Evolutionary conservation across 352 stramenopile genomes (phyloP), one percentile per base, ranked within the genome.

Genomic region (Phytopythium delawarense): DNA sequence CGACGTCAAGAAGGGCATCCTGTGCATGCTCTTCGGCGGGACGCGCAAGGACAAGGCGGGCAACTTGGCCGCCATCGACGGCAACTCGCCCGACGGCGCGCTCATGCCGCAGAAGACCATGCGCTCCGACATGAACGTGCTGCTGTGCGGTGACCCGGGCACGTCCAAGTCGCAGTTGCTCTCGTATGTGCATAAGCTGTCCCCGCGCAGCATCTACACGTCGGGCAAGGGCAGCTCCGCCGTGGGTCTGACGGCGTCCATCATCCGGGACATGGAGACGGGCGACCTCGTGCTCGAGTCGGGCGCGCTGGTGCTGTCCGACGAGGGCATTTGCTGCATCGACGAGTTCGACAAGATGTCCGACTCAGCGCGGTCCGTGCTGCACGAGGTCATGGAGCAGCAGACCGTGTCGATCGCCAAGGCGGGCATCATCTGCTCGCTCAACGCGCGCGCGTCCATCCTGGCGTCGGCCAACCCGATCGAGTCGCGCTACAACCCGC

Each of bases 311-410:
- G 97, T 99, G 57, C 77, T 99, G 25, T 98, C 88, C 18, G 97
- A 99, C 66, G 84, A 97, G 58, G 97, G 97, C 16, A 97, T 99
- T 67, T 99, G 97, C 76, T 99, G 97, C 72, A 99, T 99, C 54
- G 96, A 99, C 75, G 97, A 99, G 76, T 99, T 99, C 71, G 97
- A 99, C 70, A 99, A 99, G 76, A 99, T 99, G 97, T 97, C 83
- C 39, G 97, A 99, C 62, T 96, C 92, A 3, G 98, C 97, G 32
- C 90, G 98, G 45, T 97, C 95, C 2, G 97, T 99, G 55, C 83
- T 99, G 11, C 97, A 99, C 79, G 97, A 99, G 84, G 97, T 96
- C n/a, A 99, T 99, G 95, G 97, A 99, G 79, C 97, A 99, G 71
- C 96, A 99, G 71, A 99, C 96, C 16, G 92, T 99, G 5, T 98